Evolutionary conservation across 768 basidiomycete species (phyloP).

Genomic region (Myochromella boudieri): DNA sequence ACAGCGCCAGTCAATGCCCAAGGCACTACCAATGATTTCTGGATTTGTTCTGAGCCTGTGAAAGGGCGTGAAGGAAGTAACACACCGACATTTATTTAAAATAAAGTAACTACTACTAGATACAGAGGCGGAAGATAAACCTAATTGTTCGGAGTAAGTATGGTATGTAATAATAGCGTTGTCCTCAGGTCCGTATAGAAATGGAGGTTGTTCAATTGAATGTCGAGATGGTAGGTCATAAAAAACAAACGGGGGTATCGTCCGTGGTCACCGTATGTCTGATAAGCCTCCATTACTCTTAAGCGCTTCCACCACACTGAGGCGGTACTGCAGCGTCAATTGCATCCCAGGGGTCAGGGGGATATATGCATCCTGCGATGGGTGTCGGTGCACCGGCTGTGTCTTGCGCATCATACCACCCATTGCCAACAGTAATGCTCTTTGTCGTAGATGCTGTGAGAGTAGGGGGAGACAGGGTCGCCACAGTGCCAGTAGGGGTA

Average conservation of each 20-base stretch:
- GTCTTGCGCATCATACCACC: constrained; percentile 58
- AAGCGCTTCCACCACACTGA: constrained; percentile 14
- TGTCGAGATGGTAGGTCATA: no score
- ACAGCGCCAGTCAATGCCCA: no score
- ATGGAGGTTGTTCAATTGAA: no score
- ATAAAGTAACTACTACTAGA: no score
- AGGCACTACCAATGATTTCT: no score
- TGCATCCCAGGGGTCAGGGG: constrained; percentile 47
- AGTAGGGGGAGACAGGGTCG: constrained; percentile 50
- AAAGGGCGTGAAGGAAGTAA: no score
- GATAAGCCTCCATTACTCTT: background rate
- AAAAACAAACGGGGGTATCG: background rate
- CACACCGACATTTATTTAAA: no score
- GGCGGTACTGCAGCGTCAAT: constrained; percentile 31
- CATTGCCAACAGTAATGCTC: constrained; percentile 41
- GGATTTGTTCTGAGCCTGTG: no score
- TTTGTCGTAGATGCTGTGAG: constrained; percentile 38
- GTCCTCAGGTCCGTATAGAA: no score
- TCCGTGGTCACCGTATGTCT: constrained; percentile 14
- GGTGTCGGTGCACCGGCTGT: constrained; percentile 43
- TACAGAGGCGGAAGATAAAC: no score
- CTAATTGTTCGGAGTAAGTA: no score
- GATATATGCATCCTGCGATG: constrained; percentile 58
- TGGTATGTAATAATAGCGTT: no score
- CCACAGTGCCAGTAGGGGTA: constrained; percentile 63